Evolutionary conservation across 305 asterid genomes (phyloP), one percentile per base, ranked within the genome.

Genomic region (Plantago rigida): DNA sequence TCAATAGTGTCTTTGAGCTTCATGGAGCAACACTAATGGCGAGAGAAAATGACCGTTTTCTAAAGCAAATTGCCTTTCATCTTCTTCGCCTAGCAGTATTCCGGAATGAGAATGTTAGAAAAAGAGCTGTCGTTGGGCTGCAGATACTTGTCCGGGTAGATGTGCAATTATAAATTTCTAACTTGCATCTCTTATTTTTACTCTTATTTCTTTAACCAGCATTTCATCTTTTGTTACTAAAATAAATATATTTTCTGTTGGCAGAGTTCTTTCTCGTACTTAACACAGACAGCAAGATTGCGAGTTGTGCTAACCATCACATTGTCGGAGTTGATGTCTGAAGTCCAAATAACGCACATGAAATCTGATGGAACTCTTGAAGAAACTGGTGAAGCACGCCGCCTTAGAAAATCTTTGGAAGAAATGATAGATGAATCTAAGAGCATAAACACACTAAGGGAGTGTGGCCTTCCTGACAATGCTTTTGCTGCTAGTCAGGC

Each of bases 21-120:
- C 99, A 92, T 72, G 99, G 97, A 54, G 96, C 95, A 60, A 87
- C 87, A 45, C 80, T 92, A 70, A 87, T 92, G 97, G 94, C 97
- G 9, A 85, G 99, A 84, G 99, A 92, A 77, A 92, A 92, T 66
- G 99, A 92, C 55, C 95, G 97, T 26, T 92, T 92, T 74, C 77
- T 92, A 58, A 92, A 92, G 85, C 97, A 92, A 76, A 87, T 89
- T 73, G 81, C 99, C 64, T 92, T 92, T 75, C 94, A 92, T 79
- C 87, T 92, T 73, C 97, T 92, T 58, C 91, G 99, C 17, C 96
- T 89, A 65, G 94, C 96, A 62, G 97, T 89, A 73, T 92, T 89
- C 70, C 85, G 91, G 55, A 92, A 92, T 63, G 96, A 77, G 56
- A 87, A 85, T 79, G 72, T 89, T 60, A 85, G 99, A 75, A 92